Evolutionary conservation across 2,329 filamentous ascomycete species (phyloP).

Genomic region (Sordariomycetes sp.): DNA sequence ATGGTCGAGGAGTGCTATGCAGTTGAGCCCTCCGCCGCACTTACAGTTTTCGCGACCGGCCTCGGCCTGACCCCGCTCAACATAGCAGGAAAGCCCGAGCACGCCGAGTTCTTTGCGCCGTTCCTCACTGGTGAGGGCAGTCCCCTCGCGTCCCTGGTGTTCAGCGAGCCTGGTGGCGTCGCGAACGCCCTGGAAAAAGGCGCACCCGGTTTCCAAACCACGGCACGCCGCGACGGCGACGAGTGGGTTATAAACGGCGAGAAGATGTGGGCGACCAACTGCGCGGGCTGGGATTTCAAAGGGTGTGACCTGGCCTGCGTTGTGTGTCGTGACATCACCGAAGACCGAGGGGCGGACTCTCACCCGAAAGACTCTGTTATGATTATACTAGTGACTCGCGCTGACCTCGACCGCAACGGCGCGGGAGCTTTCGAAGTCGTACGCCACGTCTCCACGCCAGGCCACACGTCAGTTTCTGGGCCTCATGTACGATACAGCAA

Average conservation of each 20-base stretch:
- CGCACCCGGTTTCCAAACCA: conserved; percentile 34
- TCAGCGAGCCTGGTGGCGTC: conserved; percentile 38
- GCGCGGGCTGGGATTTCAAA: conserved; percentile 38
- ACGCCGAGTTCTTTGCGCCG: conserved; percentile 32
- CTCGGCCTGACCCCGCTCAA: conserved; percentile 40
- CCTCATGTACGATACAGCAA: conserved; percentile 36
- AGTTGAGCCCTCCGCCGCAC: conserved; percentile 33
- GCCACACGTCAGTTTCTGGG: conserved; percentile 35
- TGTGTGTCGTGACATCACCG: conserved; percentile 30
- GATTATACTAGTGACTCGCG: conserved; percentile 36
- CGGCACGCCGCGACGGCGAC: conserved; percentile 33
- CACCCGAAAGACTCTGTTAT: conserved; percentile 24
- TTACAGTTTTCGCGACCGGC: conserved; percentile 40
- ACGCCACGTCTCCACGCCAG: conserved; percentile 29
- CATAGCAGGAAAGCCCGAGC: conserved; percentile 27
- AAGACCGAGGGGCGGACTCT: conserved; percentile 1
- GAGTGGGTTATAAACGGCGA: conserved; percentile 42
- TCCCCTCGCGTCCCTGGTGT: conserved; percentile 37
- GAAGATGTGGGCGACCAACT: conserved; percentile 47
- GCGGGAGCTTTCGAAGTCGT: conserved; percentile 32
- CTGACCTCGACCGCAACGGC: conserved; percentile 32
- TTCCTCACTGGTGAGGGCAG: conserved; percentile 32
- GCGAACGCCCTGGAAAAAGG: conserved; percentile 42
- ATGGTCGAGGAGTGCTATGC: conserved; percentile 42
- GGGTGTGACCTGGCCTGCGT: conserved; percentile 42